These are phyloP conservation scores for Austroboletus eburneus DNA, from an alignment of 768 basidiomycete genomes.

Conservation along the genomic window DNA sequence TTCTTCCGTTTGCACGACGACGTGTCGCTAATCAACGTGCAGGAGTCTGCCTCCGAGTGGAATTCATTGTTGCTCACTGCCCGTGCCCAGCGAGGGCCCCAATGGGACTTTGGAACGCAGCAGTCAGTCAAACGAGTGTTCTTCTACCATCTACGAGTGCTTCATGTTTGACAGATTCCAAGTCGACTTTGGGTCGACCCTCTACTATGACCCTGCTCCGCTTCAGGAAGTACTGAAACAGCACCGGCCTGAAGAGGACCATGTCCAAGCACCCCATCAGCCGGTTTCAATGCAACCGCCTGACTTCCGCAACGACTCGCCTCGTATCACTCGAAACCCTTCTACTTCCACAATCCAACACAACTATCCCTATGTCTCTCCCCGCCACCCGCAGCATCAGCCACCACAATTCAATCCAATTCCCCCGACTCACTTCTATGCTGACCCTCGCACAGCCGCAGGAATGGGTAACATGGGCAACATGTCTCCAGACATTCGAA, in stretches of 20 bases:
- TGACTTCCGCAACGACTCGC: slow-evolving; percentile 32
- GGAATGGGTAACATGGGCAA: slow-evolving; percentile 35
- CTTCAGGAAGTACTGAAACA: slow-evolving; percentile 50
- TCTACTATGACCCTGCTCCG: slow-evolving; percentile 69
- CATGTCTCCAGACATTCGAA: slow-evolving; percentile 34
- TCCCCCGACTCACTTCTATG: slow-evolving; percentile 42
- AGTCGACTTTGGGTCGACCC: slow-evolving; percentile 66
- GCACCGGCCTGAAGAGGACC: slow-evolving; percentile 28
- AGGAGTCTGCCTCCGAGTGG: slow-evolving; percentile 84
- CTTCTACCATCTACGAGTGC: background rate
- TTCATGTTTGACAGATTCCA: slow-evolving; percentile 49
- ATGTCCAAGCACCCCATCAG: slow-evolving; percentile 15
- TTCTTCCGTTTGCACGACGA: slow-evolving; percentile 9
- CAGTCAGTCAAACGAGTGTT: slow-evolving; percentile 47
- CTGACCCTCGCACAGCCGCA: slow-evolving; percentile 24
- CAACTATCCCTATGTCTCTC: slow-evolving; percentile 28
- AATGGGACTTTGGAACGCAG: slow-evolving; percentile 86
- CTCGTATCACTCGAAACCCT: slow-evolving; percentile 30
- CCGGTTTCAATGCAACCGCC: slow-evolving; percentile 30
- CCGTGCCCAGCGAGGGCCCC: slow-evolving; percentile 76
- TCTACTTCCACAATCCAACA: slow-evolving; percentile 27
- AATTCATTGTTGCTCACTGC: slow-evolving; percentile 77
- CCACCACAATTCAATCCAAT: slow-evolving; percentile 29
- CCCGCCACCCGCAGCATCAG: slow-evolving; percentile 30
- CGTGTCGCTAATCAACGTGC: background rate